Evolutionary conservation across 306 rosid species (phyloP).

Genomic region (Fragaria ananassa): DNA sequence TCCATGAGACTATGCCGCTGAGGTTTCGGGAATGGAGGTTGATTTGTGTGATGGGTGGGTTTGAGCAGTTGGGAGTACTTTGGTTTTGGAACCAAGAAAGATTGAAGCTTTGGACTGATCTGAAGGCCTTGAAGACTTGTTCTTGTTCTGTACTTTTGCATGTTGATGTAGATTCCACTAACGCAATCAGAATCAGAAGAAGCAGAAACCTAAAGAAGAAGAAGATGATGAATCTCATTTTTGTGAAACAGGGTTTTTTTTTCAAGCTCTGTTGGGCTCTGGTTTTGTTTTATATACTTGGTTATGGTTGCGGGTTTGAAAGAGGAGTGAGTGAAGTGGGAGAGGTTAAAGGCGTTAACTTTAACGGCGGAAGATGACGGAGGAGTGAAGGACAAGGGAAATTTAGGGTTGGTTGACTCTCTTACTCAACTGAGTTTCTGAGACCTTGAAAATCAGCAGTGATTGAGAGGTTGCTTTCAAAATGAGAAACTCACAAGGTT

Average conservation of each 20-base stretch:
- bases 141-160: constrained; percentile 52
- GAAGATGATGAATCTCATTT: constrained; percentile 26
- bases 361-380: constrained; percentile 40
- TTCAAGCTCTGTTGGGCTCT: constrained; percentile 1
- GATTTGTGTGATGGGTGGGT: constrained; percentile 32
- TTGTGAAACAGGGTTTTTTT: not conserved
- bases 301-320: constrained; percentile 1
- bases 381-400: constrained; percentile 19
- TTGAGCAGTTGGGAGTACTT: constrained; percentile 43
- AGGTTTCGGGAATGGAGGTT: constrained; percentile 53
- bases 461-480: constrained; percentile 33
- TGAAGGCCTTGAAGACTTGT: constrained; percentile 52
- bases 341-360: constrained; percentile 35
- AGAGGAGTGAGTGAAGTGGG: constrained; percentile 20
- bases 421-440: not conserved
- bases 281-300: not conserved
- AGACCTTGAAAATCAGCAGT: constrained; percentile 22
- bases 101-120: constrained; percentile 60
- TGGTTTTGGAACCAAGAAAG: constrained; percentile 38
- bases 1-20: constrained; percentile 69
- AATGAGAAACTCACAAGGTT: not conserved
- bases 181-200: constrained; percentile 35
- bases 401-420: constrained; percentile 42
- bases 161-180: constrained; percentile 34
- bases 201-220: constrained; percentile 31